phyloP scores from a whole-genome alignment of 495 filamentous ascomycete species.

The Neurospora sp. region DNA sequence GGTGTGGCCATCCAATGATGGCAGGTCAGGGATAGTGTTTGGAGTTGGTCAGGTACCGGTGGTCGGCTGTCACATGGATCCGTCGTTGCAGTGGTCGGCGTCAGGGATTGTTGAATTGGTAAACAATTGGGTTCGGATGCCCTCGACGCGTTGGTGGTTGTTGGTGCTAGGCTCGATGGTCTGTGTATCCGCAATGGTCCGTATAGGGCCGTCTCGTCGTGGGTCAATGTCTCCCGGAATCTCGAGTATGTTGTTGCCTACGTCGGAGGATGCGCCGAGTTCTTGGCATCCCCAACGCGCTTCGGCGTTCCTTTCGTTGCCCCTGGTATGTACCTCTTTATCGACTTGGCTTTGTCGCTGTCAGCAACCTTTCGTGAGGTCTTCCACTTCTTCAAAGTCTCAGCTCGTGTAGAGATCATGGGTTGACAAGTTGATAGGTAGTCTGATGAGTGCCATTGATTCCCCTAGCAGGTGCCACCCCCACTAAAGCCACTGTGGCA shows the following conservation, averaged over 20 bases:
- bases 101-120: not conserved
- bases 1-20: conserved; percentile 1
- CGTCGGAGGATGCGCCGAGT: not conserved
- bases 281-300: not conserved
- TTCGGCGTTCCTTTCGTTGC: not conserved
- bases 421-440: too few relatives aligned
- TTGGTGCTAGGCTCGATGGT: not conserved
- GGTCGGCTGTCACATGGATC: conserved; percentile 9
- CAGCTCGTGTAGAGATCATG: not conserved
- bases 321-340: not conserved
- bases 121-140: not conserved
- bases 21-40: not conserved
- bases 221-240: not conserved
- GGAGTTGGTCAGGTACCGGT: not conserved
- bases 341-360: not conserved
- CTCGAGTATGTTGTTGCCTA: not conserved
- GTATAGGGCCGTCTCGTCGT: not conserved
- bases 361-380: not conserved
- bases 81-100: not conserved
- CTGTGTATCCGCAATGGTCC: not conserved
- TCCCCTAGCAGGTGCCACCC: not conserved
- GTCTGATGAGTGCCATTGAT: not conserved
- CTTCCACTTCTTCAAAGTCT: not conserved
- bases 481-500: not conserved
- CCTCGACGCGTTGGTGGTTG: not conserved